Evolutionary conservation across 202 grass and related monocot genomes (phyloP).

Genomic region (Panicum hallii): DNA sequence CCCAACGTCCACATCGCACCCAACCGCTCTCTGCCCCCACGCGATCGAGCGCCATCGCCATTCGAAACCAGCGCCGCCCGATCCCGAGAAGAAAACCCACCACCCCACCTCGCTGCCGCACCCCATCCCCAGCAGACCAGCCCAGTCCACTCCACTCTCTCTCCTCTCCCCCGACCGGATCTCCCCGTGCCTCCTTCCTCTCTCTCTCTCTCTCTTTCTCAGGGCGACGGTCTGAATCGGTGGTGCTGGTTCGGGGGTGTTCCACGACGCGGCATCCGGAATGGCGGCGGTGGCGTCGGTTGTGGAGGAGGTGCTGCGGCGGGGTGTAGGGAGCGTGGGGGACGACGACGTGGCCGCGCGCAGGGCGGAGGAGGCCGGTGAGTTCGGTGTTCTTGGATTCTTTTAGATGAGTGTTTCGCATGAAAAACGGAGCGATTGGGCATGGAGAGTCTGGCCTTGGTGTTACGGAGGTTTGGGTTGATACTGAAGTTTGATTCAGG

Average conservation of each 20-base stretch:
- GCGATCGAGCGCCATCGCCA: conserved; percentile 48
- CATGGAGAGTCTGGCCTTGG: background rate
- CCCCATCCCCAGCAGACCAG: conserved; percentile 19
- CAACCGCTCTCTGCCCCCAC: conserved; percentile 49
- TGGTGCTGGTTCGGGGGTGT: background rate
- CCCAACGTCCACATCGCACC: conserved; percentile 38
- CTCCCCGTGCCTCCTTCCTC: background rate
- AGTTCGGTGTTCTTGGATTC: conserved; percentile 14
- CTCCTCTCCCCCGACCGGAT: background rate
- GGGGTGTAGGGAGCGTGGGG: conserved; percentile 48
- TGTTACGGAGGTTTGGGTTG: background rate
- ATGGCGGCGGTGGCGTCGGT: conserved; percentile 28
- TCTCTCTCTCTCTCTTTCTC: background rate
- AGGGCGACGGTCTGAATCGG: background rate
- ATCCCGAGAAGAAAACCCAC: conserved; percentile 37
- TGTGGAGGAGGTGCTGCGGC: conserved; percentile 56
- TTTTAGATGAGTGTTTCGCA: background rate
- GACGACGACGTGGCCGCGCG: conserved; percentile 67
- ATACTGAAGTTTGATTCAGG: conserved; percentile 17
- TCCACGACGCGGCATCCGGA: background rate
- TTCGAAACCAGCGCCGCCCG: conserved; percentile 51
- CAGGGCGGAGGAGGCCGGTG: conserved; percentile 83
- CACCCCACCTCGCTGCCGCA: background rate
- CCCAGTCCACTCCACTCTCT: background rate
- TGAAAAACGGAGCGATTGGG: background rate